Base-by-base conservation (phyloP, 176 grass and related monocot species). In the Phoenix roebelenii region DNA sequence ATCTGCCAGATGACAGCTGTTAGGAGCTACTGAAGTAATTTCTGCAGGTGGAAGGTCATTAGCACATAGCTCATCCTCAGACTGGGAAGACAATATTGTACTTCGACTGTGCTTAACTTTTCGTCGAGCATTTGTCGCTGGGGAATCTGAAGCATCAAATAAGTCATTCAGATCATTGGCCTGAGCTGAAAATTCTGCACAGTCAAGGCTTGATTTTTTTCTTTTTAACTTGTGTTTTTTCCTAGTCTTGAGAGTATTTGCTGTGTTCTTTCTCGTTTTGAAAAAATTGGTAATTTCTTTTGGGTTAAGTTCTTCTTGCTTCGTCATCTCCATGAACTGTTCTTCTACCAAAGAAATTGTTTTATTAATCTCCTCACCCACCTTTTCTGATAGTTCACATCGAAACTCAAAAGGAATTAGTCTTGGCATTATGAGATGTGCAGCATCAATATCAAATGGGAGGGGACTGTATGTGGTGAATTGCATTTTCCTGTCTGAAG, bases 91-190 rank as follows among this genome's bases (percentile, higher is more conserved):
- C 56, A 91, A 48, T 24, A 97, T 9, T 3, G 44, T 30, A 69
- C 61, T 18, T 75, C n/a, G 64, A 48, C 59, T 90, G 52, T 72
- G 81, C 79, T 19, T 87, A 12, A 64, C 61, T 68, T 65, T 78
- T 79, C 65, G 59, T 54, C 82, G 79, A 79, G 65, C 54, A 74
- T 54, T 25, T 22, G 49, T 66, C 72, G 68, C 49, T 72, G 72
- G 55, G 51, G 39, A 69, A 49, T 80, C 79, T 28, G 78, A 69
- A 79, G 73, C 62, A 77, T 82, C 77, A 67, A 63, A 70, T 57
- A 97, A 97, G 72, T 97, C 92, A 55, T 97, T 82, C 57, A 97
- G 83, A 53, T 88, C 77, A 79, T 72, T 85, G 52, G 73, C 77
- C 77, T 78, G 74, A 23, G 87, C 68, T 74, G 79, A 80, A 58